phyloP scores from a whole-genome alignment of 106 monocot species.

The Dendrobium catenatum region DNA sequence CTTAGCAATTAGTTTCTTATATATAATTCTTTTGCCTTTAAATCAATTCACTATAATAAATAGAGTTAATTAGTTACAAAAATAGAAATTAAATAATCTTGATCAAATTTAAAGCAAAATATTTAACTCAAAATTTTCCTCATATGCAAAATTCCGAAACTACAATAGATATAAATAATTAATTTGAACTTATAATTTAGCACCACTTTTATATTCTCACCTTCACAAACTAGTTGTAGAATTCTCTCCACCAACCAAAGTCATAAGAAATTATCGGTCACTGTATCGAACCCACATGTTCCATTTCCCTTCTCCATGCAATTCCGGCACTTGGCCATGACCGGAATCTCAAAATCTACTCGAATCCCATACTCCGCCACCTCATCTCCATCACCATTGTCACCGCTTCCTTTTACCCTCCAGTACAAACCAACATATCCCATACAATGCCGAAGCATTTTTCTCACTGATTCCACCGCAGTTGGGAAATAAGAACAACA shows the following conservation, averaged over 20 bases:
- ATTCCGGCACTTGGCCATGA: slow-evolving; percentile 40
- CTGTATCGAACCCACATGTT: slow-evolving; percentile 63
- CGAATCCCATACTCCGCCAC: slow-evolving; percentile 67
- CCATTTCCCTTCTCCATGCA: slow-evolving; percentile 54
- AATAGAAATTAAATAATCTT: no score
- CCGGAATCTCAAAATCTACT: slow-evolving; percentile 75
- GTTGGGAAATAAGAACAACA: slow-evolving; percentile 71
- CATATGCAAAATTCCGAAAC: no score
- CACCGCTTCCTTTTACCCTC: slow-evolving; percentile 22
- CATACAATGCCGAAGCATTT: slow-evolving; percentile 65
- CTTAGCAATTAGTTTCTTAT: no score
- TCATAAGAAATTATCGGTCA: slow-evolving; percentile 33
- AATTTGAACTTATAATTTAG: no score
- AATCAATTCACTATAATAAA: no score
- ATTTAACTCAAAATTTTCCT: no score
- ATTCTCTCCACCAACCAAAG: slow-evolving; percentile 55
- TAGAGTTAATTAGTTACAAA: no score
- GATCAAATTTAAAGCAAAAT: no score
- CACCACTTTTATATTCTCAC: slow-evolving; percentile 7
- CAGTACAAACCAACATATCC: slow-evolving; percentile 66
- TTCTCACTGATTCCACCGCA: slow-evolving; percentile 61
- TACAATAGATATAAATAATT: no score
- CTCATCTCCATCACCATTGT: slow-evolving; percentile 41
- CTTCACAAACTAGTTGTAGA: slow-evolving; percentile 60
- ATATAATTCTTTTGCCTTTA: no score